Base-by-base conservation (phyloP, 2,329 filamentous ascomycete species). In the Davidsoniella eucalypti region DNA sequence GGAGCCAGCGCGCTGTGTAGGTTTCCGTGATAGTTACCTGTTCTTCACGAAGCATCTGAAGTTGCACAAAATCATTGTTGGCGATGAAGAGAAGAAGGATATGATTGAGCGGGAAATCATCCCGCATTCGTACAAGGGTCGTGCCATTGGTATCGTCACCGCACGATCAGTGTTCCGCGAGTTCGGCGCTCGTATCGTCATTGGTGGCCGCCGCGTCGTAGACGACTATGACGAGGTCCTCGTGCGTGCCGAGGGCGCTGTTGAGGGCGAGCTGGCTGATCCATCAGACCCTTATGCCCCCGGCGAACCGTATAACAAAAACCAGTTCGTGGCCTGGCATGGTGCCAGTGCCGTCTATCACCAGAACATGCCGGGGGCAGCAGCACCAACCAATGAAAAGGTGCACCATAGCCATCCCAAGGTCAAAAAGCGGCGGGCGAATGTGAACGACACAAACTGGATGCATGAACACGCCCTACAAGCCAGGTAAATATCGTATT, bases 11-110 rank as follows among this genome's bases (percentile, higher is more conserved):
- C 84, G 92, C 56, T 96, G 92, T 60, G 88, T 94, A 50, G 92
- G 92, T 14, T 98, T 98, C 72, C 77, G 92, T 57, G 92, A 98
- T 70, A 95, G 88, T 56, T 98, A 98, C 61, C 77, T 98, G 23
- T 95, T 98, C 73, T 98, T 98, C 71, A 93, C 92, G 56, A 98
- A 96, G 67, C 92, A 98, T 66, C 84, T 85, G 62, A 82, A 87
- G 60, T 81, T 98, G 12, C 92, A 87, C 75, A 98, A 98, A 69
- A 94, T 98, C 60, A 94, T 98, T 59, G 86, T 96, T 51, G 87
- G 88, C 58, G 92, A 98, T 56, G 83, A 92, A n/a, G 90, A 94
- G 66, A 98, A 98, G 70, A 80, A 83, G 54, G 88, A 96, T 65
- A 76, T 98, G 69, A 98, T 98, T 61, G 87, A 93, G 57, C 80